Conservation (phyloP, 1,284 basidiomycete species). For the Heterobasidion occidentale region DNA sequence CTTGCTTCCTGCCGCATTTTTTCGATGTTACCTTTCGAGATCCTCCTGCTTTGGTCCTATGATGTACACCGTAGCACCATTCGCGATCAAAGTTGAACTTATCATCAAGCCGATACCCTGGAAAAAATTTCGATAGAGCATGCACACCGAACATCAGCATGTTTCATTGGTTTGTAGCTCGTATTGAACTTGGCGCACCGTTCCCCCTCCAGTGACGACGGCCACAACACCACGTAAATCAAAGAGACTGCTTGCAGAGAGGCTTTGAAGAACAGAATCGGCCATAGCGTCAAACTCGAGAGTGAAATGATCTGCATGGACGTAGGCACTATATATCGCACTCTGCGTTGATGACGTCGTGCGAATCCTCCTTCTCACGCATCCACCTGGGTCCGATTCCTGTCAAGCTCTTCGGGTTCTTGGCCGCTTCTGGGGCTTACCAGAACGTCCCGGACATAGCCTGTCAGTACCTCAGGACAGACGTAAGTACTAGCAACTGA, state of each 20-base stretch:
- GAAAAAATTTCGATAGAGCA: neutral
- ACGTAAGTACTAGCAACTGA: too few relatives aligned
- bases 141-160: neutral
- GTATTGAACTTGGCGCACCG: slow-evolving; percentile 21
- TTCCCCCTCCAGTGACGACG: slow-evolving; percentile 40
- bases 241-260: slow-evolving; percentile 33
- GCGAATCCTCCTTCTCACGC: too few relatives aligned
- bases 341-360: too few relatives aligned
- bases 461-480: too few relatives aligned
- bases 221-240: slow-evolving; percentile 37
- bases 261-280: slow-evolving; percentile 25
- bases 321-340: neutral
- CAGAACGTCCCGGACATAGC: too few relatives aligned
- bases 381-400: too few relatives aligned
- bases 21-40: slow-evolving; percentile 25
- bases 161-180: too few relatives aligned
- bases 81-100: slow-evolving; percentile 35
- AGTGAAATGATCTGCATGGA: neutral
- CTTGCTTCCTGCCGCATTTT: neutral
- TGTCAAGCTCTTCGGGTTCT: too few relatives aligned
- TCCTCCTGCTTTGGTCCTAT: slow-evolving; percentile 36
- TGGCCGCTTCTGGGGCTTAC: too few relatives aligned
- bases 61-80: slow-evolving; percentile 42
- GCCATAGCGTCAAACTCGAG: slow-evolving; percentile 21
- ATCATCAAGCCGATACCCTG: slow-evolving; percentile 46